A percentile compares a stretch with the other conserved stretches of the same genome.
Conservation (phyloP, 306 rosid genomes). For the Cucurbita moschata region DNA sequence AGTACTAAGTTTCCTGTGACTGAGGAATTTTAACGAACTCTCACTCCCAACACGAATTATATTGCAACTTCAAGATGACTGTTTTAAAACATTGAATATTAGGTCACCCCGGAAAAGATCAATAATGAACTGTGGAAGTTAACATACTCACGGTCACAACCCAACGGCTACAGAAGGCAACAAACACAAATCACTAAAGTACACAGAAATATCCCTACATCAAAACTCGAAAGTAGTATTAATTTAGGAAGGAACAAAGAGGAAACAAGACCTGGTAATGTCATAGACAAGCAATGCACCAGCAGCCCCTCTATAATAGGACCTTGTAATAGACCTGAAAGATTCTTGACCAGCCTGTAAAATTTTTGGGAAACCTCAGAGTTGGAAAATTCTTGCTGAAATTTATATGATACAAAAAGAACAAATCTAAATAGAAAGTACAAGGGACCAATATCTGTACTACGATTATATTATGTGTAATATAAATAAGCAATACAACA, state of each 20-base stretch:
- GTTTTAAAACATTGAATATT: not conserved
- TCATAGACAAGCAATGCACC: conserved; percentile 95
- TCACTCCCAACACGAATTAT: not conserved
- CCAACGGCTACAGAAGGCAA: not conserved
- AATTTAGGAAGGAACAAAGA: not conserved
- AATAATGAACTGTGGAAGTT: not conserved
- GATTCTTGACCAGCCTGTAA: conserved; percentile 98
- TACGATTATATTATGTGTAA: not conserved
- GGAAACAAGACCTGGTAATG: conserved; percentile 62
- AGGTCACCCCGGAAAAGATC: not conserved
- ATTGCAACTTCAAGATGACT: not conserved
- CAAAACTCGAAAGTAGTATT: not conserved
- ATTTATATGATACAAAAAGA: not conserved
- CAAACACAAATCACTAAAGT: not conserved
- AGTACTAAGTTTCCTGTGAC: not conserved
- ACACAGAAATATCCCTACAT: not conserved
- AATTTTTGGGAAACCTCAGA: conserved; percentile 4
- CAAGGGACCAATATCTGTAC: not conserved
- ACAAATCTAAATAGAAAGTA: not conserved
- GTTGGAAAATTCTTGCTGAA: not conserved
- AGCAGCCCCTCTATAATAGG: conserved; percentile 94
- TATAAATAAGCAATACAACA: not conserved
- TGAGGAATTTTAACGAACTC: not conserved
- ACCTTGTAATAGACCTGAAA: conserved; percentile 92
- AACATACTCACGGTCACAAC: not conserved